These are phyloP conservation scores for Pseudogymnoascus sp. DNA, from an alignment of 2,329 filamentous ascomycete species.

Conservation along the genomic window DNA sequence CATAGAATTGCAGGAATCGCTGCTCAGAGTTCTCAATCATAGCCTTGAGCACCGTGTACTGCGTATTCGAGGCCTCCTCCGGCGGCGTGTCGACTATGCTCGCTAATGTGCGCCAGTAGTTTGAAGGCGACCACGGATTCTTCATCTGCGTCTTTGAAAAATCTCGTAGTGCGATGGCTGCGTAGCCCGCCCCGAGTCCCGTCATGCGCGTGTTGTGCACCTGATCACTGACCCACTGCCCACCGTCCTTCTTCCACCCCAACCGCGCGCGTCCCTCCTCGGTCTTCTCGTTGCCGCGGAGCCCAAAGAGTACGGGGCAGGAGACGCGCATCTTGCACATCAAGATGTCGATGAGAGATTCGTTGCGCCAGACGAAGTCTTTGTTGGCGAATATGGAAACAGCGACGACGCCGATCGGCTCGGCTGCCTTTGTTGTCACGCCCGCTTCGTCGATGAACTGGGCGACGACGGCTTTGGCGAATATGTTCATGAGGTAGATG, in stretches of 20 bases:
- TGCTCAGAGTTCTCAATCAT: constrained; percentile 67
- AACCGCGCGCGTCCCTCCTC: constrained; percentile 57
- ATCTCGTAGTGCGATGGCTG: constrained; percentile 72
- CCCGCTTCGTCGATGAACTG: constrained; percentile 62
- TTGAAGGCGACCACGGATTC: constrained; percentile 67
- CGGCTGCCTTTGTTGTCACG: constrained; percentile 56
- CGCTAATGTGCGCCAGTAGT: constrained; percentile 77
- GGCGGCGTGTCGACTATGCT: constrained; percentile 68
- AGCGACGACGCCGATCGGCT: constrained; percentile 70
- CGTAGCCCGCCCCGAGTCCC: constrained; percentile 76
- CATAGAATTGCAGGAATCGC: constrained; percentile 74
- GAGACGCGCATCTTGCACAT: constrained; percentile 75
- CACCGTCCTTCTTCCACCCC: constrained; percentile 59
- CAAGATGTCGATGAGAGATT: constrained; percentile 70
- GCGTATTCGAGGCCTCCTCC: constrained; percentile 60
- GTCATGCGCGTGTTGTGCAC: constrained; percentile 76
- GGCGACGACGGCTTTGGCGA: constrained; percentile 63
- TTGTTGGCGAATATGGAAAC: constrained; percentile 66
- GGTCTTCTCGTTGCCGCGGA: constrained; percentile 67
- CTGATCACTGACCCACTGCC: constrained; percentile 57
- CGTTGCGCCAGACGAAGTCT: constrained; percentile 57
- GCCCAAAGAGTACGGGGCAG: constrained; percentile 80
- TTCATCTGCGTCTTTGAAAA: constrained; percentile 58
- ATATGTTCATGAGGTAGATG: constrained; percentile 68
- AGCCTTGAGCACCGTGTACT: constrained; percentile 59